Conservation (phyloP, 2,329 filamentous ascomycete species). For the Penicillium sp. region DNA sequence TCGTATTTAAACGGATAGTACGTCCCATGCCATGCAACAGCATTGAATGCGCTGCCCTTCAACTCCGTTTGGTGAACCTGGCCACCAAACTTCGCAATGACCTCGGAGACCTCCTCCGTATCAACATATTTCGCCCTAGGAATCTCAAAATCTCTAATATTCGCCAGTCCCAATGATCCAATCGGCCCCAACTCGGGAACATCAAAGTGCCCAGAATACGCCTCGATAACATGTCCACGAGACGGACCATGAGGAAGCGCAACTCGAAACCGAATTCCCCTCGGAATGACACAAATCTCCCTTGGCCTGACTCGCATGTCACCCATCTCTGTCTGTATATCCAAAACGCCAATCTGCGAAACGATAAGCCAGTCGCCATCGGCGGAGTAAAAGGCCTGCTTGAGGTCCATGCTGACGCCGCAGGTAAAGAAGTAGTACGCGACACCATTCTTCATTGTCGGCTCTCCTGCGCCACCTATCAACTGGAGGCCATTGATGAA, state of each 20-base stretch:
- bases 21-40: conserved; percentile 13
- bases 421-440: conserved; percentile 14
- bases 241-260: conserved; percentile 6
- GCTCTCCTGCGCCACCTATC: conserved; percentile 11
- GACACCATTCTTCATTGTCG: conserved; percentile 8
- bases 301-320: conserved; percentile 8
- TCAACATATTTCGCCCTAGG: conserved; percentile 5
- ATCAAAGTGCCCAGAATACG: conserved; percentile 12
- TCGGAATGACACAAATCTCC: conserved; percentile 9
- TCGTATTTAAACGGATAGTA: conserved; percentile 19
- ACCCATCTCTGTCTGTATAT: conserved; percentile 13
- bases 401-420: conserved; percentile 6
- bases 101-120: conserved; percentile 4
- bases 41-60: conserved; percentile 13
- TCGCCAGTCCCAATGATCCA: conserved; percentile 6
- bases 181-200: conserved; percentile 12
- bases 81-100: conserved; percentile 12
- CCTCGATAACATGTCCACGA: conserved; percentile 13
- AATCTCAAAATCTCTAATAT: conserved; percentile 13
- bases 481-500: conserved; percentile 10
- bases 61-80: conserved; percentile 5
- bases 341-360: conserved; percentile 3
- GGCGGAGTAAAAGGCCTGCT: conserved; percentile 14
- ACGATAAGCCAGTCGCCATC: conserved; percentile 13
- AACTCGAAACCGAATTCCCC: conserved; percentile 10